Evolutionary conservation across 164 flowering plant species (phyloP).

Genomic region (Cinnamomum micranthum): DNA sequence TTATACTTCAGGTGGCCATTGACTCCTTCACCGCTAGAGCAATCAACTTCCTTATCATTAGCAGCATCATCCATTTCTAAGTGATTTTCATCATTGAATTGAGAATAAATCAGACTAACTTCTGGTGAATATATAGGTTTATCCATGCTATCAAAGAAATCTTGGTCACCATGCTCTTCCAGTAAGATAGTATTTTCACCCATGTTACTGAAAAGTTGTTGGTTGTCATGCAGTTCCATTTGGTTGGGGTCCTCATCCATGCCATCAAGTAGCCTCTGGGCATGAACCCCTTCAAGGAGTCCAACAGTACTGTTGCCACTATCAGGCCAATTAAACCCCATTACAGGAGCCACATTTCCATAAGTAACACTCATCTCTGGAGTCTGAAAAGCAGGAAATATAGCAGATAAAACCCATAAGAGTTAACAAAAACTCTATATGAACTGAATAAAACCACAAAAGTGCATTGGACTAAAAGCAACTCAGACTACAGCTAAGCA

Average conservation of each 20-base stretch:
- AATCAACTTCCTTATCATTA: constrained; percentile 18
- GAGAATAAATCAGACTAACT: constrained; percentile 9
- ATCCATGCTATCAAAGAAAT: background rate
- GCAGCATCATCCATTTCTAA: constrained; percentile 19
- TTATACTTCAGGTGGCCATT: constrained; percentile 23
- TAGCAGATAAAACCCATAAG: constrained; percentile 3
- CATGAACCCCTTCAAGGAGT: constrained; percentile 3
- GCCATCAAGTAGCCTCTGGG: background rate
- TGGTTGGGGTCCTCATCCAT: background rate
- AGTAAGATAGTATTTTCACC: constrained; percentile 8
- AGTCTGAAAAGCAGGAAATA: constrained; percentile 19
- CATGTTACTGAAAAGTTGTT: constrained; percentile 7
- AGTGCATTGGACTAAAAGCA: background rate
- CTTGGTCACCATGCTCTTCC: constrained; percentile 8
- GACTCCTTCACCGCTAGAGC: background rate
- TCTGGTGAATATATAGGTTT: constrained; percentile 5
- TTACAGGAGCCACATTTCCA: constrained; percentile 5
- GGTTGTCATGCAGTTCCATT: background rate
- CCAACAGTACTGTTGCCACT: background rate
- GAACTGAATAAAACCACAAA: background rate
- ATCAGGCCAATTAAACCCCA: constrained; percentile 1
- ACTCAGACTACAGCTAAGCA: background rate
- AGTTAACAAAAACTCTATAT: background rate
- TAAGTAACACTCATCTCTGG: constrained; percentile 9
- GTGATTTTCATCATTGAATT: constrained; percentile 14